Evolutionary conservation across 805 yeast species (phyloP).

Genomic region (Babjeviella inositovora): DNA sequence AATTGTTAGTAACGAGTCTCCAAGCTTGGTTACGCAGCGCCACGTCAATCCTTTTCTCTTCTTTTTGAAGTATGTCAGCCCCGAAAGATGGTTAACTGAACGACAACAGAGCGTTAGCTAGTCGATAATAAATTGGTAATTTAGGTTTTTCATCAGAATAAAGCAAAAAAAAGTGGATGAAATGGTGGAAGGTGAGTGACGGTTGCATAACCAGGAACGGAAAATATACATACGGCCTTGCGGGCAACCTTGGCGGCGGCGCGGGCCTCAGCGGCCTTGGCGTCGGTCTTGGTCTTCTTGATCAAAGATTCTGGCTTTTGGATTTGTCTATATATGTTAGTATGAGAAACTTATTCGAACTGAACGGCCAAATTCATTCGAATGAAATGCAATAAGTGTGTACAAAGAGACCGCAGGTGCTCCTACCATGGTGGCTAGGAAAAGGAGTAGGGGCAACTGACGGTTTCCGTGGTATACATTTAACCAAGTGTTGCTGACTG

Average conservation of each 20-base stretch:
- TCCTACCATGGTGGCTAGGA: too few species aligned
- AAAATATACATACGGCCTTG: constrained; percentile 59
- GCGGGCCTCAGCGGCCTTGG: constrained; percentile 61
- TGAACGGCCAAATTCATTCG: too few species aligned
- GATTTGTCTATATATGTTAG: constrained; percentile 19
- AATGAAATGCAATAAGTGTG: too few species aligned
- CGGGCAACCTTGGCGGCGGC: constrained; percentile 70
- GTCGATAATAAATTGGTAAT: constrained; percentile 35
- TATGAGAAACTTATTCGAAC: constrained; percentile 1
- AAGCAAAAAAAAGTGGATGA: constrained; percentile 1
- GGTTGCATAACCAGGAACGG: too few species aligned
- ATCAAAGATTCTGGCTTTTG: constrained; percentile 70
- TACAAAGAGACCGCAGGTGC: too few species aligned
- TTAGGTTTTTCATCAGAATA: constrained; percentile 36
- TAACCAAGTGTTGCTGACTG: too few species aligned
- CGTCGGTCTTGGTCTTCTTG: constrained; percentile 69
- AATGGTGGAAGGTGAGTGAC: too few species aligned
- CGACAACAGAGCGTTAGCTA: constrained; percentile 62
- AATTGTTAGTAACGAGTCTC: constrained; percentile 13
- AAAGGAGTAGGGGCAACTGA: too few species aligned
- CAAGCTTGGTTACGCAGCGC: neutral
- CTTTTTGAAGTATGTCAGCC: constrained; percentile 52
- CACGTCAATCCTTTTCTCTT: too few species aligned
- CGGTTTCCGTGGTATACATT: too few species aligned
- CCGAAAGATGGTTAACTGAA: constrained; percentile 83